Percentiles rank a stretch among this genome's conserved stretches.
Evolutionary conservation across 306 rosid genomes (phyloP).

Genomic region (Dryas alaskensis): DNA sequence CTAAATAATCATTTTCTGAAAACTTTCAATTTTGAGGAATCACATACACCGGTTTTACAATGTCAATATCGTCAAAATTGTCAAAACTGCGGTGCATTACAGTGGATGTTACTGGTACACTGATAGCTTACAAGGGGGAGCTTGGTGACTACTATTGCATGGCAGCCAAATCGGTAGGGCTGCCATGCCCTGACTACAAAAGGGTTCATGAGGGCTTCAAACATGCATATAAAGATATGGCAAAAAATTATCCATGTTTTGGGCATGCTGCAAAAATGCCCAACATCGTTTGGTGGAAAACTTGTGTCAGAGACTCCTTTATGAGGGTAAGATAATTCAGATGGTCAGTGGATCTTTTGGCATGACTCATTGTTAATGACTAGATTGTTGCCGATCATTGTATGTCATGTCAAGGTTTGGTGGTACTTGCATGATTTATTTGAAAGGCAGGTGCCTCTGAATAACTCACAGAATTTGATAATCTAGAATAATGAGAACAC

Average conservation of each 20-base stretch:
- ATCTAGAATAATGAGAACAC: conserved; percentile 9
- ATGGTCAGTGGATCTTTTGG: conserved; percentile 10
- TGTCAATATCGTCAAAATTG: conserved; percentile 57
- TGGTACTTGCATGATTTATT: neutral
- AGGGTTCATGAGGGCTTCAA: conserved; percentile 88
- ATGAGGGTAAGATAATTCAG: conserved; percentile 60
- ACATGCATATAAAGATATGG: conserved; percentile 86
- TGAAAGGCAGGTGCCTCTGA: conserved; percentile 15
- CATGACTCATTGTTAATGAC: conserved; percentile 5
- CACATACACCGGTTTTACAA: conserved; percentile 29
- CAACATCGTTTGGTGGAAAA: conserved; percentile 89
- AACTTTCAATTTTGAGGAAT: conserved; percentile 3
- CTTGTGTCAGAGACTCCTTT: conserved; percentile 88
- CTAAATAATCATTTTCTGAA: conserved; percentile 14
- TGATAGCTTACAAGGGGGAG: conserved; percentile 93
- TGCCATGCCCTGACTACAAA: conserved; percentile 88
- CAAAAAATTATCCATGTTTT: conserved; percentile 79
- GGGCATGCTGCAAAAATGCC: conserved; percentile 84
- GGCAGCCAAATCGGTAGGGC: conserved; percentile 94
- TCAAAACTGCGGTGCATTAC: conserved; percentile 77
- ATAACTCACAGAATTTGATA: neutral
- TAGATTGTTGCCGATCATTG: conserved; percentile 12
- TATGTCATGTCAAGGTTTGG: conserved; percentile 11
- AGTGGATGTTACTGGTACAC: conserved; percentile 87
- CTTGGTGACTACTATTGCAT: conserved; percentile 97